These are phyloP conservation scores for Phytophthora pistaciae DNA, from an alignment of 352 stramenopile genomes.

Conservation along the genomic window DNA sequence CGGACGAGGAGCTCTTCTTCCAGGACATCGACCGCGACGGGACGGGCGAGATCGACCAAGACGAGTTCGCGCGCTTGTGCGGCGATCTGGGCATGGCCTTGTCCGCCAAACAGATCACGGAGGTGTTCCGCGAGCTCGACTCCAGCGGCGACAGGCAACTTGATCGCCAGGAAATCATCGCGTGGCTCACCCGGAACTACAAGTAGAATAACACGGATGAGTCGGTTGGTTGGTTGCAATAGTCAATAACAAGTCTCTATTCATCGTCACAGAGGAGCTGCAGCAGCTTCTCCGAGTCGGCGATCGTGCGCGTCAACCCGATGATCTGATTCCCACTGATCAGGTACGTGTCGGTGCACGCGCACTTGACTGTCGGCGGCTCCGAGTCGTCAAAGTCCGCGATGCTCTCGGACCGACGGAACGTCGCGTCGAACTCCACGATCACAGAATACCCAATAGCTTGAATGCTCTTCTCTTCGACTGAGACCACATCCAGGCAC, in stretches of 20 bases:
- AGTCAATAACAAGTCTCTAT: slow-evolving; percentile 31
- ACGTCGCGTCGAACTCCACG: slow-evolving; percentile 77
- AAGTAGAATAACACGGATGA: slow-evolving; percentile 17
- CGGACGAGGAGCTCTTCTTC: slow-evolving; percentile 71
- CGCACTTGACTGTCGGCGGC: slow-evolving; percentile 55
- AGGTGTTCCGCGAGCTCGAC: slow-evolving; percentile 70
- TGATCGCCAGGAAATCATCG: slow-evolving; percentile 64
- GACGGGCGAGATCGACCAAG: slow-evolving; percentile 66
- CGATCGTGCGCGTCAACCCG: slow-evolving; percentile 81
- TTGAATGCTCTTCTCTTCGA: slow-evolving; percentile 73
- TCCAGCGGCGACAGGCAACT: slow-evolving; percentile 69
- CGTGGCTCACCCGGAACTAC: slow-evolving; percentile 64
- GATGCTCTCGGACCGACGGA: slow-evolving; percentile 51
- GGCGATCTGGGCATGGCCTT: slow-evolving; percentile 75
- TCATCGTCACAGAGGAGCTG: slow-evolving; percentile 65
- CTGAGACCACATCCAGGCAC: slow-evolving; percentile 62
- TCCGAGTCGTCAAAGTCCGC: slow-evolving; percentile 35
- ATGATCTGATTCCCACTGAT: slow-evolving; percentile 80
- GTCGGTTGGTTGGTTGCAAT: slow-evolving; percentile 9
- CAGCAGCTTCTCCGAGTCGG: slow-evolving; percentile 82
- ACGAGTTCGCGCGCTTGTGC: slow-evolving; percentile 74
- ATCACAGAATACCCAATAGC: slow-evolving; percentile 82
- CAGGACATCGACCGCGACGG: slow-evolving; percentile 66
- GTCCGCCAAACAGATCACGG: slow-evolving; percentile 60
- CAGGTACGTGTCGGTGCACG: slow-evolving; percentile 82